These are phyloP conservation scores for Aspergillus fijiensis DNA, from an alignment of 2,329 filamentous ascomycete species.

Conservation along the genomic window DNA sequence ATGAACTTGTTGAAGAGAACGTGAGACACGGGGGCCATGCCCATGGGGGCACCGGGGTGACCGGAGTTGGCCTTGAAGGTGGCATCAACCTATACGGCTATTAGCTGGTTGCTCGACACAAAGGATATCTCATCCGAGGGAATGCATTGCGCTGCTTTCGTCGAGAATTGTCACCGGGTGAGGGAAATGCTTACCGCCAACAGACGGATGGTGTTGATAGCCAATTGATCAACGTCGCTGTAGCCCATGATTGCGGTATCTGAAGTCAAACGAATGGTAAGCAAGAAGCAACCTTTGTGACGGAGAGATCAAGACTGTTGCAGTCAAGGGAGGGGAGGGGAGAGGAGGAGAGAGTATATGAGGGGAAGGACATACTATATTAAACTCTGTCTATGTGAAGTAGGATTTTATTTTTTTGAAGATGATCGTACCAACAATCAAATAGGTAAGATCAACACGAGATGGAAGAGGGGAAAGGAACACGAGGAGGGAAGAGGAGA, in stretches of 20 bases:
- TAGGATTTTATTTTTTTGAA: background rate
- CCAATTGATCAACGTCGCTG: slow-evolving; percentile 80
- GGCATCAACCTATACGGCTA: slow-evolving; percentile 78
- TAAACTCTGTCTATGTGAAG: slow-evolving; percentile 8
- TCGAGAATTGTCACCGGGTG: background rate
- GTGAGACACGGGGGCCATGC: slow-evolving; percentile 91
- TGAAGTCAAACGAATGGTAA: background rate
- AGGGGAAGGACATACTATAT: slow-evolving; percentile 18
- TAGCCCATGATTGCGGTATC: slow-evolving; percentile 71
- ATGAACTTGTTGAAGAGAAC: slow-evolving; percentile 99
- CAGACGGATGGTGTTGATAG: slow-evolving; percentile 97
- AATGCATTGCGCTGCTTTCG: background rate
- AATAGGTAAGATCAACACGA: slow-evolving; percentile 19
- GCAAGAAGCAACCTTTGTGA: slow-evolving; percentile 9
- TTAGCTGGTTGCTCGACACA: slow-evolving; percentile 10
- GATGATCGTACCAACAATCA: slow-evolving; percentile 9
- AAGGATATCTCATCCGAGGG: background rate
- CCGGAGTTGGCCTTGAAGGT: slow-evolving; percentile 94
- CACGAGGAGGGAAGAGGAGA: slow-evolving; percentile 13
- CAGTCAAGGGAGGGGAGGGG: slow-evolving; percentile 3
- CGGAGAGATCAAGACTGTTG: slow-evolving; percentile 14
- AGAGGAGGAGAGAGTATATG: background rate
- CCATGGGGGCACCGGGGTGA: slow-evolving; percentile 98
- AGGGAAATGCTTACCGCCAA: slow-evolving; percentile 73
- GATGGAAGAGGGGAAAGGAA: slow-evolving; percentile 22